Evolutionary conservation across 2,329 filamentous ascomycete species (phyloP).

Genomic region (Orbilia javanica): DNA sequence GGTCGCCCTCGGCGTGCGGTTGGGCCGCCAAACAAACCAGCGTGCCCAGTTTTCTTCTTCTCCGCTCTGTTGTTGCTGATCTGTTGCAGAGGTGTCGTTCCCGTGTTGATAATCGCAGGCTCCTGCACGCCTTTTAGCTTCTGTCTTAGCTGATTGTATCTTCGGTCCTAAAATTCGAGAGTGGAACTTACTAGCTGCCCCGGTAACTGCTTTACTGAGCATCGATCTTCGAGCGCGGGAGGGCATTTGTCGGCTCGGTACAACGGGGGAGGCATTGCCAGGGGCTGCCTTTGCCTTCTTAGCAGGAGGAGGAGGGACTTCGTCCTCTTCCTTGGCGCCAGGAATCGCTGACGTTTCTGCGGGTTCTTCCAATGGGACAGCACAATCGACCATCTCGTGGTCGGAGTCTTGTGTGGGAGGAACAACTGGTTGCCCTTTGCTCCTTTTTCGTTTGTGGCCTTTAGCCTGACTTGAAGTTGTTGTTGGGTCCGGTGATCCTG

Average conservation of each 20-base stretch:
- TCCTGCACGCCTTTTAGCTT: conserved; percentile 56
- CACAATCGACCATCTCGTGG: conserved; percentile 47
- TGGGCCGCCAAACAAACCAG: conserved; percentile 41
- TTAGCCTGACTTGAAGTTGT: conserved; percentile 15
- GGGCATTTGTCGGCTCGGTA: conserved; percentile 33
- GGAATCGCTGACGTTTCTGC: conserved; percentile 11
- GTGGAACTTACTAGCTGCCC: conserved; percentile 34
- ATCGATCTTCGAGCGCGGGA: conserved; percentile 40
- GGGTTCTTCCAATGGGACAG: conserved; percentile 12
- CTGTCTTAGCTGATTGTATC: conserved; percentile 39
- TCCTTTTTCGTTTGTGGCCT: conserved; percentile 54
- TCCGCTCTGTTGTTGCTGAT: conserved; percentile 27
- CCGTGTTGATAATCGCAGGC: conserved; percentile 10
- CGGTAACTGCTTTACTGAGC: conserved; percentile 22
- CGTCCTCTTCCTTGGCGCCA: conserved; percentile 35
- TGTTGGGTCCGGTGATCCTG: conserved; percentile 22
- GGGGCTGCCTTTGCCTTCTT: conserved; percentile 49
- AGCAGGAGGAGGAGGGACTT: conserved; percentile 49
- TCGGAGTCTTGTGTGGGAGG: conserved; percentile 20
- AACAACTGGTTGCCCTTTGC: conserved; percentile 25
- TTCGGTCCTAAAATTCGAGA: neutral
- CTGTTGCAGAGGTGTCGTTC: conserved; percentile 24
- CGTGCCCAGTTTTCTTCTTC: conserved; percentile 35
- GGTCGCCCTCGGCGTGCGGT: conserved; percentile 25
- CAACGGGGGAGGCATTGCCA: conserved; percentile 35